A percentile compares a stretch with the other conserved stretches of the same genome.
Evolutionary conservation across 2,329 filamentous ascomycete genomes (phyloP).

Genomic region (Ascochyta koolunga): DNA sequence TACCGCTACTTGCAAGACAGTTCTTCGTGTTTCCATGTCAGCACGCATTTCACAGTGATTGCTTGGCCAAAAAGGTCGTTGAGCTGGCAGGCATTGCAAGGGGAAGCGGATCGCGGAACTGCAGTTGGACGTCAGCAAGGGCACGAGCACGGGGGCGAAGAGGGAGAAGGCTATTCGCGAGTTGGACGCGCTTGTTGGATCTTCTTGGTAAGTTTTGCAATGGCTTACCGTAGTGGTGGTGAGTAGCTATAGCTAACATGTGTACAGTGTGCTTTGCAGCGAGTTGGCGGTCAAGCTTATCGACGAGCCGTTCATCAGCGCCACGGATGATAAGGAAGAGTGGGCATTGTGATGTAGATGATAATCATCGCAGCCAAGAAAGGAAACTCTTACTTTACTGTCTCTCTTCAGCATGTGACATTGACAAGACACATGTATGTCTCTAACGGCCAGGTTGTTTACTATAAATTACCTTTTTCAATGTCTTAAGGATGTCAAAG

Average conservation of each 20-base stretch:
- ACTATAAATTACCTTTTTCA: too few species aligned
- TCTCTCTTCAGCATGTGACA: not conserved
- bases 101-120: slow-evolving; percentile 81
- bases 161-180: slow-evolving; percentile 86
- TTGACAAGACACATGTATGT: too few species aligned
- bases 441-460: too few species aligned
- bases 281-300: slow-evolving; percentile 94
- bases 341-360: slow-evolving; percentile 65
- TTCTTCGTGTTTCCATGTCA: slow-evolving; percentile 99
- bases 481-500: too few species aligned
- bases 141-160: slow-evolving; percentile 70
- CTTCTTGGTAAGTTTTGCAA: slow-evolving; percentile 73
- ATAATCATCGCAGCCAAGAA: too few species aligned
- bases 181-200: slow-evolving; percentile 88
- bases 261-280: slow-evolving; percentile 81
- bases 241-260: slow-evolving; percentile 23
- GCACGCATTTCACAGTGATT: slow-evolving; percentile 96
- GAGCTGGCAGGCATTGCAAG: slow-evolving; percentile 79
- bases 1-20: slow-evolving; percentile 85
- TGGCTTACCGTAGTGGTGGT: not conserved
- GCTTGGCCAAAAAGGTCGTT: slow-evolving; percentile 82
- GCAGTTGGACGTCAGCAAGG: slow-evolving; percentile 81
- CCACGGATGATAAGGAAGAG: slow-evolving; percentile 74
- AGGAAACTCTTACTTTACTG: too few species aligned
- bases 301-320: slow-evolving; percentile 86